A percentile compares a stretch with the other conserved stretches of the same genome.
phyloP scores from a whole-genome alignment of 768 basidiomycete genomes.

The Pluteus cervinus region DNA sequence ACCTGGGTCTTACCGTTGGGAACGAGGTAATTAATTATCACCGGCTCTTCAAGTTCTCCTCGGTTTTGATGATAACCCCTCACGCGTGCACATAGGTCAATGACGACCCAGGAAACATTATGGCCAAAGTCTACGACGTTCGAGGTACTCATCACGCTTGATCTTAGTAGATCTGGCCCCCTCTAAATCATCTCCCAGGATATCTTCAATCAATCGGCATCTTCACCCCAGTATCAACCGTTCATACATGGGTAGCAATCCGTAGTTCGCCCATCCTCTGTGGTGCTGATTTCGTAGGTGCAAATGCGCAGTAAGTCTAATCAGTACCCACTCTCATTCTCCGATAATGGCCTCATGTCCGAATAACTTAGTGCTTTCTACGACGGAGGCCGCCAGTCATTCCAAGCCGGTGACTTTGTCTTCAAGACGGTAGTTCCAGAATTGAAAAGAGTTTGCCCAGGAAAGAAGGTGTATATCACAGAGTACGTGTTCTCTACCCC shows the following conservation, averaged over 20 bases:
- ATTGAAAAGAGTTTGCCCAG: constrained; percentile 10
- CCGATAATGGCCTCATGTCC: not conserved
- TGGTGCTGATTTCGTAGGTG: not conserved
- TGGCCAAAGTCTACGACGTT: not conserved
- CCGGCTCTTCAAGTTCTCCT: too few species aligned
- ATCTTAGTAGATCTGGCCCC: too few species aligned
- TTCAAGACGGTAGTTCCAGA: constrained; percentile 7
- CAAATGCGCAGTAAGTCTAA: not conserved
- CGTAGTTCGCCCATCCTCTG: not conserved
- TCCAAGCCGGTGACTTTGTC: constrained; percentile 12
- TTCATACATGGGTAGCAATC: not conserved
- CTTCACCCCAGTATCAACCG: not conserved
- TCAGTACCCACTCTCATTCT: too few species aligned
- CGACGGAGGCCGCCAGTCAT: constrained; percentile 6
- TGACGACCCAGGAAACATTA: not conserved
- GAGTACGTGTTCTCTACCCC: constrained; percentile 7
- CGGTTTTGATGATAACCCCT: too few species aligned
- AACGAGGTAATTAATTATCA: too few species aligned
- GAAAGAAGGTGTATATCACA: constrained; percentile 11
- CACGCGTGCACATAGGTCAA: too few species aligned
- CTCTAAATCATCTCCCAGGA: not conserved
- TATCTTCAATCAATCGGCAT: not conserved
- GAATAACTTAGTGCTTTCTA: constrained; percentile 9
- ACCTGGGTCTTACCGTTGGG: not conserved
- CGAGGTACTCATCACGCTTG: not conserved